A percentile compares a stretch with the other conserved stretches of the same genome.
Evolutionary conservation across 495 filamentous ascomycete genomes (phyloP).

Genomic region (Pseudotulostoma volvatum): DNA sequence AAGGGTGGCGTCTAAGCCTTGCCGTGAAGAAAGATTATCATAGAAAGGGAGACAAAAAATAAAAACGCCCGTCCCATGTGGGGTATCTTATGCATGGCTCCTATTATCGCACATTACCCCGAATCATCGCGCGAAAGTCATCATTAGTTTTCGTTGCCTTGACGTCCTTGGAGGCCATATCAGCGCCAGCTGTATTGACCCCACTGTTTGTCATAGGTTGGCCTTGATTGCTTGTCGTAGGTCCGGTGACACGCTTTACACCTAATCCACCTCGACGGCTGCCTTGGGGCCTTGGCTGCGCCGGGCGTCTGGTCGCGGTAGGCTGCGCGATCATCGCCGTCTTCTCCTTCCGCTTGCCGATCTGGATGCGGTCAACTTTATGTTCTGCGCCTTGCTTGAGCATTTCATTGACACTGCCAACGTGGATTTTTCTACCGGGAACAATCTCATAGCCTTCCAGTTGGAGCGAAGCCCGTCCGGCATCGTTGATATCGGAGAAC

Average conservation of each 20-base stretch:
- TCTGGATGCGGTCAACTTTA: conserved; percentile 31
- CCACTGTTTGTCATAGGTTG: conserved; percentile 19
- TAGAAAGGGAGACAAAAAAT: too few species aligned
- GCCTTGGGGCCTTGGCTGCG: conserved; percentile 29
- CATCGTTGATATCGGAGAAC: conserved; percentile 48
- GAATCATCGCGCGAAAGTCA: conserved; percentile 72
- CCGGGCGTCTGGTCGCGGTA: conserved; percentile 40
- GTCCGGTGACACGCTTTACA: conserved; percentile 38
- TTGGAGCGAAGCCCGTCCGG: conserved; percentile 57
- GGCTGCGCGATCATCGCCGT: conserved; percentile 33
- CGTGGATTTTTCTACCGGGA: conserved; percentile 44
- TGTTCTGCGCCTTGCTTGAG: conserved; percentile 41
- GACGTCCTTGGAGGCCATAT: conserved; percentile 10
- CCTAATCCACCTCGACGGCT: conserved; percentile 37
- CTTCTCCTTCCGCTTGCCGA: conserved; percentile 22
- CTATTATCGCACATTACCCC: conserved; percentile 20
- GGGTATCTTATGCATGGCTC: too few species aligned
- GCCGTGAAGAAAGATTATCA: too few species aligned
- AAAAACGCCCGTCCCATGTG: too few species aligned
- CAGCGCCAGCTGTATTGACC: conserved; percentile 7
- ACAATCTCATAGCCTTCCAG: conserved; percentile 57
- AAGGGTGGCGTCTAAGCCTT: too few species aligned
- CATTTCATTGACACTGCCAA: conserved; percentile 48
- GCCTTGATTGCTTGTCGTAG: conserved; percentile 17
- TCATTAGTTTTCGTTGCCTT: conserved; percentile 58